phyloP scores from a whole-genome alignment of 768 basidiomycete genomes.

The Panaeolus papilionaceus region DNA sequence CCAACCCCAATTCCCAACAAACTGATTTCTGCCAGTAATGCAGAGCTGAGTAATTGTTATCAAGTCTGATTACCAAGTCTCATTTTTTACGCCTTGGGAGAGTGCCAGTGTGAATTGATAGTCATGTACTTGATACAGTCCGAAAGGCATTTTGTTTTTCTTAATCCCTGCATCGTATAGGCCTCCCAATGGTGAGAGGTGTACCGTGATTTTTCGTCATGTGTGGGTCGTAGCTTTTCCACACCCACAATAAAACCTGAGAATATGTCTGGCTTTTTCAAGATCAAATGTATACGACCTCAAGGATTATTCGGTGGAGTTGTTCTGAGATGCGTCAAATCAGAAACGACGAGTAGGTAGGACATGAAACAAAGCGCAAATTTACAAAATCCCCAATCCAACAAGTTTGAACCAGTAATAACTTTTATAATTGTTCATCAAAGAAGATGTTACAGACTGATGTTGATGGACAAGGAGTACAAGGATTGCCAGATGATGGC shows the following conservation, averaged over 20 bases:
- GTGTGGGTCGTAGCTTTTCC: not conserved
- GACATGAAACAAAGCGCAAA: not conserved
- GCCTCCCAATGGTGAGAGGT: not conserved
- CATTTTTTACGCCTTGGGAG: not conserved
- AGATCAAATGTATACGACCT: not conserved
- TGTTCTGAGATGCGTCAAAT: not conserved
- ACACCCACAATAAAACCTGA: constrained; percentile 4
- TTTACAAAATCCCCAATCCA: not conserved
- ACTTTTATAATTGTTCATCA: not conserved
- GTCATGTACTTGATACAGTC: not conserved
- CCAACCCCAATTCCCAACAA: too few species aligned
- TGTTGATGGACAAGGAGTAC: not conserved
- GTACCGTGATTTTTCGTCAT: not conserved
- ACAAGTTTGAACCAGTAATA: not conserved
- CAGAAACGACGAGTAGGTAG: not conserved
- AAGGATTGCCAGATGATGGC: not conserved
- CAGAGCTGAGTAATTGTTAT: not conserved
- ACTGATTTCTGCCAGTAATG: too few species aligned
- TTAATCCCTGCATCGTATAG: not conserved
- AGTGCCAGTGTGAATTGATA: not conserved
- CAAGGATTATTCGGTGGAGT: not conserved
- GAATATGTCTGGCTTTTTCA: not conserved
- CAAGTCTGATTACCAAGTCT: not conserved
- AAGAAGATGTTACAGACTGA: not conserved
- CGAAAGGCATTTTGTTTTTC: not conserved